Percentiles rank a stretch among this genome's conserved stretches.
phyloP scores from a whole-genome alignment of 768 basidiomycete genomes.

The Lactarius indigo region DNA sequence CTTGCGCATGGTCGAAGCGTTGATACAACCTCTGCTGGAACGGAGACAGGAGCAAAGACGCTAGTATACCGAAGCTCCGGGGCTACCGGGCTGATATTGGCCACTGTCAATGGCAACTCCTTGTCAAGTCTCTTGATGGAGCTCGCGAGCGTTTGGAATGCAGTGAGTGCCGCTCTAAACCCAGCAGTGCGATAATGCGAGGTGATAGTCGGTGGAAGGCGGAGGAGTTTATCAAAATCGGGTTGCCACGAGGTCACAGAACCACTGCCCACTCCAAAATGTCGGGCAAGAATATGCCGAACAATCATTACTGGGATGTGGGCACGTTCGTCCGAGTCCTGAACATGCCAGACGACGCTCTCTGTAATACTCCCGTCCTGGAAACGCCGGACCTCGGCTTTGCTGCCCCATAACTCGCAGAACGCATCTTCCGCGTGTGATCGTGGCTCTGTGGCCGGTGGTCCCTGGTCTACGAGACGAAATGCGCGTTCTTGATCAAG shows the following conservation, averaged over 20 bases:
- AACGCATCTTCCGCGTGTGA: constrained; percentile 54
- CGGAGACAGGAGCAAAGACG: constrained; percentile 74
- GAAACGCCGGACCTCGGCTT: constrained; percentile 90
- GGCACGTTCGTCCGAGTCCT: constrained; percentile 72
- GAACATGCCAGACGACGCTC: constrained; percentile 95
- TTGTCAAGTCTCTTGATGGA: constrained; percentile 69
- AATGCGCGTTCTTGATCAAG: constrained; percentile 70
- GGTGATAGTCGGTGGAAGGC: constrained; percentile 54
- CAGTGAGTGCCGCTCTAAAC: constrained; percentile 68
- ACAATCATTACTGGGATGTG: constrained; percentile 76
- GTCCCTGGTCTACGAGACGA: constrained; percentile 90
- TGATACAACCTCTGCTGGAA: constrained; percentile 50
- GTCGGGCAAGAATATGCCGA: constrained; percentile 65
- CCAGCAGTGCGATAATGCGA: constrained; percentile 43
- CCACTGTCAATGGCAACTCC: constrained; percentile 70
- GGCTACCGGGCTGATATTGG: constrained; percentile 71
- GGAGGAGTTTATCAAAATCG: constrained; percentile 54
- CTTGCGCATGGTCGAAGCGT: constrained; percentile 56
- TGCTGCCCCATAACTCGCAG: constrained; percentile 84
- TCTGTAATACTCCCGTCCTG: constrained; percentile 92
- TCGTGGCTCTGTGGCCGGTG: constrained; percentile 62
- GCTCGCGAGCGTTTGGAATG: constrained; percentile 78
- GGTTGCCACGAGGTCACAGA: constrained; percentile 57
- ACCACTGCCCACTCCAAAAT: constrained; percentile 63
- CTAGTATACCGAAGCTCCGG: constrained; percentile 79